Percentiles rank a stretch among this genome's conserved stretches.
Evolutionary conservation across 192 early-diverging fungal genomes (phyloP).

Genomic region (Spizellomyces sp.): DNA sequence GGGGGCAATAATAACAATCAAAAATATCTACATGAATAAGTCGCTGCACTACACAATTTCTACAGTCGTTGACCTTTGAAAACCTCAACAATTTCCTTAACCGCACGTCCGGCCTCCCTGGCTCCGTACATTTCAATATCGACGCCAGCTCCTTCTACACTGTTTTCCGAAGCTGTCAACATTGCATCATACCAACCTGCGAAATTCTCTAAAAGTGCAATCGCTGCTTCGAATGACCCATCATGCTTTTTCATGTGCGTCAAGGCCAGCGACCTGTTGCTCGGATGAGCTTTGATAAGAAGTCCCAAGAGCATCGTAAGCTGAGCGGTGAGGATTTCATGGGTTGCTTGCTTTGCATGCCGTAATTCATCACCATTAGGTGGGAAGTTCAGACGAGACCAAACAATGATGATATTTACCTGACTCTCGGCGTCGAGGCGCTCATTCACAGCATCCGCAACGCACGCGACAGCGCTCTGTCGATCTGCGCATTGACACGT

Average conservation of each 20-base stretch:
- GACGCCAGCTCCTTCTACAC: no score
- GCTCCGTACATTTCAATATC: no score
- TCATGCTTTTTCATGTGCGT: constrained; percentile 13
- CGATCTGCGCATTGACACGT: constrained; percentile 5
- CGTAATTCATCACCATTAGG: not conserved
- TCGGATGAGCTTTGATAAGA: not conserved
- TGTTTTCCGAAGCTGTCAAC: not conserved
- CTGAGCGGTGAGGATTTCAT: constrained; percentile 15
- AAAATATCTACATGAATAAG: no score
- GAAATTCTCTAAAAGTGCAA: constrained; percentile 24
- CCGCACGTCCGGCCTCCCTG: no score
- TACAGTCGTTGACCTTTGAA: no score
- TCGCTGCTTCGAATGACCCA: constrained; percentile 4
- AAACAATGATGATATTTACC: not conserved
- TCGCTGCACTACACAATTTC: no score
- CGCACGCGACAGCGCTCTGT: constrained; percentile 6
- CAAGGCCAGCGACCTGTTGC: constrained; percentile 8
- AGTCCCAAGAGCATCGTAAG: constrained; percentile 13
- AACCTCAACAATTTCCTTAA: no score
- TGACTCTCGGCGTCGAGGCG: constrained; percentile 9
- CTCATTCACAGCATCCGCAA: constrained; percentile 16
- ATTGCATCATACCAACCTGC: constrained; percentile 2
- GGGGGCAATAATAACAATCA: no score
- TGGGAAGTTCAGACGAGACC: not conserved
- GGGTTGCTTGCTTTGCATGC: not conserved